Evolutionary conservation across 2,329 filamentous ascomycete species (phyloP), one percentile per base, ranked within the genome.

Genomic region (Shiraia bambusicola): DNA sequence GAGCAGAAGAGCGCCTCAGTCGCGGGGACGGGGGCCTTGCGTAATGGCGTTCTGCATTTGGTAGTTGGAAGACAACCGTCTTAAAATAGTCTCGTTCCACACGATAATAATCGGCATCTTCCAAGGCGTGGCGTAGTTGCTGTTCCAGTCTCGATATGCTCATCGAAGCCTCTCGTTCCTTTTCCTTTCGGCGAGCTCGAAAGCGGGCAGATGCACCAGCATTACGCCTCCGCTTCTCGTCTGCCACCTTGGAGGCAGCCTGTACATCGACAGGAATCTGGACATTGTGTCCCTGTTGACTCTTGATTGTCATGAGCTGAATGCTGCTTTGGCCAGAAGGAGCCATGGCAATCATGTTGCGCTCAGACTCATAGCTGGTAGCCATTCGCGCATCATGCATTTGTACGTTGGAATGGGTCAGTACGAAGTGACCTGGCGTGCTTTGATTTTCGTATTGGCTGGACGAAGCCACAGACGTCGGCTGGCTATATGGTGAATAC

Each of bases 191-290:
- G 45, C 90, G 80, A 60, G 84, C 82, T 40, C 89, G 80, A 52
- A 94, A 93, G 45, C 89, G 79, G 34, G 88, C 88, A 42, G 88
- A 94, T 5, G 89, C 89, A 34, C 87, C 87, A 28, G 89, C 89
- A 60, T 95, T 95, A 37, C 88, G 81, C 65, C 86, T 84, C 41
- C 89, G 78, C 70, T 93, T 95, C 67, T 94, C 88, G 59, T 93
- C 87, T 28, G 88, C 87, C 56, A 88, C 82, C 53, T 84, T 85
- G 10, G 89, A 94, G 10, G 86, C 89, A 56, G 88, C 86, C 54
- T 88, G 86, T 30, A 87, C 82, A 63, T 95, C 88, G 8, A 92
- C 82, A 11, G 84, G 83, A 34, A 91, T 81, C 49, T 77, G 73
- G 40, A 79, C 75, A 27, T 72, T 71, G 32, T 67, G 64, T 13